phyloP scores from a whole-genome alignment of 805 yeast genomes.

The Hanseniaspora clermontiae region DNA sequence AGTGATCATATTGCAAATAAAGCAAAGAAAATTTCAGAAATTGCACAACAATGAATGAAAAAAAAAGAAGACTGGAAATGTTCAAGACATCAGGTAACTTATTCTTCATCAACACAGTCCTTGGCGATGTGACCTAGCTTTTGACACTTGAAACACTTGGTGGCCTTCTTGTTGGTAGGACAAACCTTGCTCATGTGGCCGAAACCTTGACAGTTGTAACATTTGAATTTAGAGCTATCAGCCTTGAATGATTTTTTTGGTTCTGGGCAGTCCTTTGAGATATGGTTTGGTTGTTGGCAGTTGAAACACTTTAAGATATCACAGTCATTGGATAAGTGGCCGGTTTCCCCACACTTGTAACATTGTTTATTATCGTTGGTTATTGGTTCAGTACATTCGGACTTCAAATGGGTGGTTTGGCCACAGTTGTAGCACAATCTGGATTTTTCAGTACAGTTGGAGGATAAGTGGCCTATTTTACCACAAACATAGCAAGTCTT shows the following conservation, averaged over 20 bases:
- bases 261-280: constrained; percentile 61
- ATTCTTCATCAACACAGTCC: constrained; percentile 38
- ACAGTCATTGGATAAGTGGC: constrained; percentile 82
- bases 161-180: constrained; percentile 27
- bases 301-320: constrained; percentile 63
- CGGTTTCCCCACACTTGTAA: constrained; percentile 83
- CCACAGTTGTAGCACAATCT: constrained; percentile 89
- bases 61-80: neutral
- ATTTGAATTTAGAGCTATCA: constrained; percentile 80
- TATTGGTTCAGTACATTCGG: constrained; percentile 79
- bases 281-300: constrained; percentile 68
- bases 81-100: neutral
- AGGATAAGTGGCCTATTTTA: constrained; percentile 82
- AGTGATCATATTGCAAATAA: neutral
- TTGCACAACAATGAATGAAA: neutral
- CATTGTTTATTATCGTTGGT: constrained; percentile 78
- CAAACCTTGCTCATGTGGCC: constrained; percentile 88
- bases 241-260: constrained; percentile 29
- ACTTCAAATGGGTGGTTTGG: constrained; percentile 78
- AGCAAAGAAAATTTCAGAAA: neutral
- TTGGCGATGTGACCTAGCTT: constrained; percentile 74
- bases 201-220: constrained; percentile 83
- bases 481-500: constrained; percentile 89
- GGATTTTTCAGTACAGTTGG: constrained; percentile 65
- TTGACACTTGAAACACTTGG: constrained; percentile 38